These are phyloP conservation scores for Phytophthora pinifolia DNA, from an alignment of 352 stramenopile species.

Conservation along the genomic window DNA sequence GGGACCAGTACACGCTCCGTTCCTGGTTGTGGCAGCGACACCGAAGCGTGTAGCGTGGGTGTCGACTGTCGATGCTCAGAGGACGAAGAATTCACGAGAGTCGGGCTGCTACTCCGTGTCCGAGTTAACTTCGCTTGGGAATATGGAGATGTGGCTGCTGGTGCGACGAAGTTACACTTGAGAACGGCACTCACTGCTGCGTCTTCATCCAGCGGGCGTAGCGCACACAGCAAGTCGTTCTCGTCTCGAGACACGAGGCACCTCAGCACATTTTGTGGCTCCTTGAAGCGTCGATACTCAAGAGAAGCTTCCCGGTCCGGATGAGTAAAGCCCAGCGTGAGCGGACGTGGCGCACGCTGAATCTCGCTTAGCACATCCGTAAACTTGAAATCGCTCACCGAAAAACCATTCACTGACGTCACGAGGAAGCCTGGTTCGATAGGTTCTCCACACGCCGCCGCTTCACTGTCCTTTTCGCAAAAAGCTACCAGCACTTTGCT, in stretches of 20 bases:
- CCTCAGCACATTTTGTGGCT: constrained; percentile 50
- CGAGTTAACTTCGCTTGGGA: constrained; percentile 13
- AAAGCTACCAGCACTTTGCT: constrained; percentile 61
- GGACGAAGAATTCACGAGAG: constrained; percentile 9
- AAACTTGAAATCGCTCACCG: constrained; percentile 43
- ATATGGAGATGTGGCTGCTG: constrained; percentile 14
- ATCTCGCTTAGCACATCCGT: constrained; percentile 54
- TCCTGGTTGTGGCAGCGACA: constrained; percentile 6
- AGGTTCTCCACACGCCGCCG: constrained; percentile 29
- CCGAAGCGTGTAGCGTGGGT: constrained; percentile 7
- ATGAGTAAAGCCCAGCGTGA: constrained; percentile 61
- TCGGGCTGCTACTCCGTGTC: constrained; percentile 19
- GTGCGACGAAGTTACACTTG: constrained; percentile 42
- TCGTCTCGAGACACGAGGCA: constrained; percentile 51
- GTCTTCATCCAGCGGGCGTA: constrained; percentile 55
- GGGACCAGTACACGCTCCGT: constrained; percentile 40
- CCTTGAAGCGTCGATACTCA: constrained; percentile 43
- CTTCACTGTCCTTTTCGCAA: constrained; percentile 70
- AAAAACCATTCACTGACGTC: constrained; percentile 62
- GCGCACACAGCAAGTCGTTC: constrained; percentile 41
- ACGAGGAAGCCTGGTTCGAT: constrained; percentile 61
- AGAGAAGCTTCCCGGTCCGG: constrained; percentile 28
- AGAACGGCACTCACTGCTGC: constrained; percentile 50
- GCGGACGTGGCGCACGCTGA: constrained; percentile 42
- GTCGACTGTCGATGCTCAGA: not conserved